Conservation (phyloP, 2,329 filamentous ascomycete species). For the Elsinoe necatrix region DNA sequence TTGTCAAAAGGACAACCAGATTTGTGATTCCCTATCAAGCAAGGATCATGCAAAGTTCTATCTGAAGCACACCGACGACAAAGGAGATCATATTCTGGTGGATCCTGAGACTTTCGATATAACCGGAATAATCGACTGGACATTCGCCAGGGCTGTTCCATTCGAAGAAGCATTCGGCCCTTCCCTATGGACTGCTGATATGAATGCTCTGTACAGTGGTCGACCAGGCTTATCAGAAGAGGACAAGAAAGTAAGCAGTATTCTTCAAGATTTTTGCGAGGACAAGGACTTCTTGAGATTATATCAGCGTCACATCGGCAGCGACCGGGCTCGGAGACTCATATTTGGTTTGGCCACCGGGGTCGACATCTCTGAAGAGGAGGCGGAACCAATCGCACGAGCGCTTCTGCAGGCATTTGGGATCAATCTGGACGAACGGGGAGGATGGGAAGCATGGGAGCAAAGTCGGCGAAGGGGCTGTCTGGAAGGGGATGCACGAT, state of each 20-base stretch:
- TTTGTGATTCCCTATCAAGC: background rate
- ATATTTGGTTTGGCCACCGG: background rate
- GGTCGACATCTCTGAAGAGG: background rate
- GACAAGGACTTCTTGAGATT: background rate
- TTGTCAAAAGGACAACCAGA: background rate
- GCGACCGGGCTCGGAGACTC: background rate
- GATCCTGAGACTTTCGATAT: constrained; percentile 38
- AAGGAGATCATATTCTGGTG: constrained; percentile 42
- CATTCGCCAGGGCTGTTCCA: constrained; percentile 5
- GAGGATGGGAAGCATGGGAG: background rate
- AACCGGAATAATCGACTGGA: constrained; percentile 43
- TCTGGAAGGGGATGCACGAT: too few relatives aligned
- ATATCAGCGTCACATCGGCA: background rate
- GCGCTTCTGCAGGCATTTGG: background rate
- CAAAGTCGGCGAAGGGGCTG: too few relatives aligned
- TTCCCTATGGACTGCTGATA: constrained; percentile 2
- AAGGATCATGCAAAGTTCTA: constrained; percentile 23
- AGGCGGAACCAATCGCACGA: background rate
- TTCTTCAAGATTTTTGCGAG: background rate
- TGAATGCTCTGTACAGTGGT: constrained; percentile 1
- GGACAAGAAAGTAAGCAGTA: background rate
- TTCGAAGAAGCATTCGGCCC: constrained; percentile 1
- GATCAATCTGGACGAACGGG: background rate
- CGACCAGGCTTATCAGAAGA: background rate
- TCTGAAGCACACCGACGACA: constrained; percentile 41